Evolutionary conservation across 2,329 filamentous ascomycete species (phyloP), one percentile per base, ranked within the genome.

Genomic region (Pestalotiopsis sp.): DNA sequence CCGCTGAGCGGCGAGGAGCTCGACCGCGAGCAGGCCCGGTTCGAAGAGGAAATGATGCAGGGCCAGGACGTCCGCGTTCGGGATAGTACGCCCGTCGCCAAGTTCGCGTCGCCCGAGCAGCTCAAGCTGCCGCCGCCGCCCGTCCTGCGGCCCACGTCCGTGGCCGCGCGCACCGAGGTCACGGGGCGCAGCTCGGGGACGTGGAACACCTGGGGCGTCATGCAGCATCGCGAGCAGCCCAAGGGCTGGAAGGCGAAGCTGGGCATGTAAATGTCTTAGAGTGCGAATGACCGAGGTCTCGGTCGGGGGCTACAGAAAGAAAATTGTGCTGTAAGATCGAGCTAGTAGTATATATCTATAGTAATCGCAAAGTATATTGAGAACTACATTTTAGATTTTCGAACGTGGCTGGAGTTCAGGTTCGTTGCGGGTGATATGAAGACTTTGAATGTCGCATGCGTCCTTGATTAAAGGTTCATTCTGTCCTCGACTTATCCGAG

Each of bases 141-240:
- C 1, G 39, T 25, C 5, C 2, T 7, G 27, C 7, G 17, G 27
- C 52, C 65, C 7, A 12, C 52, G n/a, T 60, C 65, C 12, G 39
- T 52, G n/a, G 23, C 66, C 20, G 68, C 61, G 14, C 60, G 45
- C 20, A 67, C 68, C 60, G 61, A 65, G 41, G 27, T 58, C 2
- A 68, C 61, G 1, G 59, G 49, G 14, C 65, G 66, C 11, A 67
- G 23, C 5, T 69, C 68, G 65, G 68, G 68, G 17, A 65, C 65
- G 9, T 67, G 66, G 66, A 69, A 69, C 27, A 68, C 65, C 4
- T 69, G 68, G 68, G 68, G 68, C 36, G 68, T 68, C n/a, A 57
- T 67, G 61, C 68, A 67, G 61, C 68, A 69, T 58, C 68, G 68
- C 31, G 17, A 58, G 13, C 6, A 67, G 65, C 56, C 62, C n/a